phyloP scores from a whole-genome alignment of 1,139 yeast species.

The Eremothecium cymbalariae region DNA sequence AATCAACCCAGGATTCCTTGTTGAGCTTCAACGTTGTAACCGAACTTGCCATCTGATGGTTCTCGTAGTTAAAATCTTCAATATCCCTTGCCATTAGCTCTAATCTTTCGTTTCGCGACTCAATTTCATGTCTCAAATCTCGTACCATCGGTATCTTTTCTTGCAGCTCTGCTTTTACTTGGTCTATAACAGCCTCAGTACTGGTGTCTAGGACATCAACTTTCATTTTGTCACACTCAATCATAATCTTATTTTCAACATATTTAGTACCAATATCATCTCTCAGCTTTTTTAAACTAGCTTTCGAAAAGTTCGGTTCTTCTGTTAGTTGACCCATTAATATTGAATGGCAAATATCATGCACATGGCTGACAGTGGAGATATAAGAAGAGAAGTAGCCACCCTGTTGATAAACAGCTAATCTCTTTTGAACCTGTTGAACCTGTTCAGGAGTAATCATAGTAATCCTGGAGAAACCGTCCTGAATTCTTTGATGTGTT shows the following conservation, averaged over 20 bases:
- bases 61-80: conserved; percentile 20
- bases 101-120: conserved; percentile 18
- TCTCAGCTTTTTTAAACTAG: conserved; percentile 7
- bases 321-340: conserved; percentile 9
- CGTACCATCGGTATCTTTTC: conserved; percentile 14
- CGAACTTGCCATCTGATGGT: conserved; percentile 20
- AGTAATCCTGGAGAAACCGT: too few species aligned
- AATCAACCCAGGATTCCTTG: conserved; percentile 24
- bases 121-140: conserved; percentile 12
- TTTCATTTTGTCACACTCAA: conserved; percentile 10
- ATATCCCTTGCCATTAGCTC: conserved; percentile 22
- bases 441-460: conserved; percentile 3
- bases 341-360: conserved; percentile 6
- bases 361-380: conserved; percentile 7
- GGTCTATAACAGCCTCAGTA: conserved; percentile 11
- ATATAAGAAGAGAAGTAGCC: conserved; percentile 7
- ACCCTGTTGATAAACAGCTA: conserved; percentile 11
- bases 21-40: conserved; percentile 21
- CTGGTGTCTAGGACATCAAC: conserved; percentile 6
- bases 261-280: conserved; percentile 7
- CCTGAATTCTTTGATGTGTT: too few species aligned
- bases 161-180: conserved; percentile 8
- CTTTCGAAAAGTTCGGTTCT: conserved; percentile 8
- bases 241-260: conserved; percentile 8
- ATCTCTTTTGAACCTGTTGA: conserved; percentile 8